A percentile compares a stretch with the other conserved stretches of the same genome.
Evolutionary conservation across 352 stramenopile species (phyloP).

Genomic region (Phytophthora sansomeana): DNA sequence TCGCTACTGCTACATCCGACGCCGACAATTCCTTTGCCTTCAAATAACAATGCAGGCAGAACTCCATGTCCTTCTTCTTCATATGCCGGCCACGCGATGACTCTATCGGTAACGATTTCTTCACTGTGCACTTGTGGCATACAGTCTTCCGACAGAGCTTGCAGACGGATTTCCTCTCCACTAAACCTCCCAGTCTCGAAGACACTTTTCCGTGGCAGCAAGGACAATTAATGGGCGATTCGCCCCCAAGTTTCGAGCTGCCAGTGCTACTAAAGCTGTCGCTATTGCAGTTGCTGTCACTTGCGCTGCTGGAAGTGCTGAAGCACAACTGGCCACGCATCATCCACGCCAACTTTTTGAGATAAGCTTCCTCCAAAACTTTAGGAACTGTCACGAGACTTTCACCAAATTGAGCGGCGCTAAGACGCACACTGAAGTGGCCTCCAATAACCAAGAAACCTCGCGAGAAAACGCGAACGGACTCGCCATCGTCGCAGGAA

Average conservation of each 20-base stretch:
- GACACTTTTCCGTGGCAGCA: conserved; percentile 45
- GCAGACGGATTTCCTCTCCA: conserved; percentile 32
- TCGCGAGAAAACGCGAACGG: conserved; percentile 43
- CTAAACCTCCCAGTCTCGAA: conserved; percentile 20
- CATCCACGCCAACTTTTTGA: conserved; percentile 60
- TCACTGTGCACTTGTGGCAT: conserved; percentile 53
- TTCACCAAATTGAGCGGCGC: conserved; percentile 35
- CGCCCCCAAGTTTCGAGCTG: conserved; percentile 6
- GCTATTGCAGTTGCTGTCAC: conserved; percentile 16
- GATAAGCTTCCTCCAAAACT: conserved; percentile 46
- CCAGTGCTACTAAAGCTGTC: conserved; percentile 28
- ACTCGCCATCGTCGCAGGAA: conserved; percentile 10
- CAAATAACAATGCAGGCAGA: conserved; percentile 49
- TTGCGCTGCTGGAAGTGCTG: conserved; percentile 19
- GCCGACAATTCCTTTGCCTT: conserved; percentile 33
- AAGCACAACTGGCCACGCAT: conserved; percentile 38
- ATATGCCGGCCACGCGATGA: conserved; percentile 33
- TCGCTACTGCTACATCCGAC: conserved; percentile 35
- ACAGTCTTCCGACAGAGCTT: conserved; percentile 31
- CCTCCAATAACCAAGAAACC: conserved; percentile 46
- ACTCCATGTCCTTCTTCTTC: conserved; percentile 39
- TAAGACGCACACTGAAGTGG: conserved; percentile 37
- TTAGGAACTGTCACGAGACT: conserved; percentile 27
- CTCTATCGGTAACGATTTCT: conserved; percentile 41
- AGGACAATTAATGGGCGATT: conserved; percentile 18